These are phyloP conservation scores for Penicillium sp. DNA, from an alignment of 2,329 filamentous ascomycete genomes.

Conservation along the genomic window DNA sequence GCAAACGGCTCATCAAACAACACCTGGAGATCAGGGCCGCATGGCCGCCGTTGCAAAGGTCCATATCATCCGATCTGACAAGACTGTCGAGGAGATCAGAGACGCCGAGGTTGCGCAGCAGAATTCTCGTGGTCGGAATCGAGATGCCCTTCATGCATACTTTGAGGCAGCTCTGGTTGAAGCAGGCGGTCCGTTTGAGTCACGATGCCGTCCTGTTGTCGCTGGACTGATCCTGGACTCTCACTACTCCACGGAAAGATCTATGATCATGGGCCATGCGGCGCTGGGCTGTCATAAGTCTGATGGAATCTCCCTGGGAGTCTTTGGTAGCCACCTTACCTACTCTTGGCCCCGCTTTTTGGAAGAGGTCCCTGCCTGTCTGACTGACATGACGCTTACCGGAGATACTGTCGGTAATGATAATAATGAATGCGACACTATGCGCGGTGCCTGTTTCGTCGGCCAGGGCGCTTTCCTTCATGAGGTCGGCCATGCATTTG, in stretches of 20 bases:
- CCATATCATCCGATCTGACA: constrained; percentile 19
- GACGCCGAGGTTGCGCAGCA: constrained; percentile 20
- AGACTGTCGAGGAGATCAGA: constrained; percentile 19
- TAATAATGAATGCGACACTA: constrained; percentile 44
- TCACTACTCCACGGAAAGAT: constrained; percentile 13
- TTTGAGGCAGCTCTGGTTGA: constrained; percentile 14
- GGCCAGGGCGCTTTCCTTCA: constrained; percentile 40
- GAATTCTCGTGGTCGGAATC: constrained; percentile 9
- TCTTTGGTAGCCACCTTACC: constrained; percentile 24
- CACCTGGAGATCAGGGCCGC: background rate
- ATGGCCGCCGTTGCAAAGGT: constrained; percentile 15
- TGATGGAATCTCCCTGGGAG: constrained; percentile 18
- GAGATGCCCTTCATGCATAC: constrained; percentile 15
- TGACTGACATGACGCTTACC: constrained; percentile 36
- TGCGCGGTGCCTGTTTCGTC: constrained; percentile 50
- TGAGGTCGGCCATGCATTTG: constrained; percentile 41
- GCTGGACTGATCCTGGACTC: constrained; percentile 23
- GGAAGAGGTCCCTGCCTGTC: constrained; percentile 21
- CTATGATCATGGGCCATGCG: constrained; percentile 22
- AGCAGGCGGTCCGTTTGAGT: constrained; percentile 14
- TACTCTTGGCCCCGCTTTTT: constrained; percentile 27
- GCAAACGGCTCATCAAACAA: constrained; percentile 1
- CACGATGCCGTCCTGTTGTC: constrained; percentile 16
- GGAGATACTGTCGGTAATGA: constrained; percentile 45
- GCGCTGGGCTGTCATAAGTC: constrained; percentile 21